Percentiles rank a stretch among this genome's conserved stretches.
phyloP scores from a whole-genome alignment of 176 grass and related monocot species.

The Avena atlantica region DNA sequence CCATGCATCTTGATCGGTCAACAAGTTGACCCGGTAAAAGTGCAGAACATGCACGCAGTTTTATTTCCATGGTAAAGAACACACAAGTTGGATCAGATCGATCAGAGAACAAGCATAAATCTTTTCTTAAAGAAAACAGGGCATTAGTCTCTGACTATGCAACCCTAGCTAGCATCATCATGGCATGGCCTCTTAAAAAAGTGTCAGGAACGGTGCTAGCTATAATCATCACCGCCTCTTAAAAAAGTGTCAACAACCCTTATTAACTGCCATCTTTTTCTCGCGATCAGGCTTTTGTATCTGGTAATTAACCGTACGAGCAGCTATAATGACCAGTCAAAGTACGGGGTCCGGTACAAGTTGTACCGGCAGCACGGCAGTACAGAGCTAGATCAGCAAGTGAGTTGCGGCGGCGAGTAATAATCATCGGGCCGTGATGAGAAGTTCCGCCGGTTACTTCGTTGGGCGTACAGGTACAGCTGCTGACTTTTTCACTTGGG shows the following conservation, averaged over 20 bases:
- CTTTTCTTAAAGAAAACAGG: neutral
- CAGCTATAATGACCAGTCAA: neutral
- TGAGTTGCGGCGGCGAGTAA: neutral
- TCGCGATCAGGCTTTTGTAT: neutral
- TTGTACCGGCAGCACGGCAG: neutral
- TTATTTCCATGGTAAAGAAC: constrained; percentile 1
- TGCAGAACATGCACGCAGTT: neutral
- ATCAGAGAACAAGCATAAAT: neutral
- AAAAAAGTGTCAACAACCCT: neutral
- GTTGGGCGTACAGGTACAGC: neutral
- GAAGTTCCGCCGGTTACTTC: neutral
- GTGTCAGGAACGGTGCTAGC: neutral
- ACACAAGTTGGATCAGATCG: neutral
- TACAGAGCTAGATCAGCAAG: neutral
- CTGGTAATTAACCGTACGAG: neutral
- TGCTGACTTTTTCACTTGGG: neutral
- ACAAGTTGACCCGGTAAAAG: constrained; percentile 41
- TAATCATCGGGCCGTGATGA: neutral
- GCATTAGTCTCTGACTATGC: neutral
- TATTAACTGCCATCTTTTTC: neutral
- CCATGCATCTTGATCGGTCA: constrained; percentile 16
- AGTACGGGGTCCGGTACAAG: neutral
- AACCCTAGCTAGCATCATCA: neutral
- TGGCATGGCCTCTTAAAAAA: neutral
- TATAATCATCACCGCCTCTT: neutral